These are phyloP conservation scores for Puccinellia tenuiflora DNA, from an alignment of 176 grass and related monocot species.

Conservation along the genomic window DNA sequence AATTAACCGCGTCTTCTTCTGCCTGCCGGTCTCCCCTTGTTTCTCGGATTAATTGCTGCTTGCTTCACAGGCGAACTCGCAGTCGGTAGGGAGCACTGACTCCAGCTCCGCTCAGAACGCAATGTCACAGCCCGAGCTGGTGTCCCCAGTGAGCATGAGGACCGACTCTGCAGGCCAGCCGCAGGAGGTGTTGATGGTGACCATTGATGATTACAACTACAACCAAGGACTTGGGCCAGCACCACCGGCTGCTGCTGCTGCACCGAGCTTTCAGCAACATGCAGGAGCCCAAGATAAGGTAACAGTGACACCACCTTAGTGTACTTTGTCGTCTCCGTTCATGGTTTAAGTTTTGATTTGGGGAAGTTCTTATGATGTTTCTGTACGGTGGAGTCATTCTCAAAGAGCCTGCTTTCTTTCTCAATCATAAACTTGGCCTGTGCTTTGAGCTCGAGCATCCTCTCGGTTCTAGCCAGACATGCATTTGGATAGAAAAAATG, in stretches of 20 bases:
- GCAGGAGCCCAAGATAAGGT: conserved; percentile 44
- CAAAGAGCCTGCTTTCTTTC: not conserved
- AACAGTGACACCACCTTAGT: conserved; percentile 18
- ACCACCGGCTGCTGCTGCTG: conserved; percentile 26
- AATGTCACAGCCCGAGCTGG: conserved; percentile 50
- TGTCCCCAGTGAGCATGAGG: conserved; percentile 48
- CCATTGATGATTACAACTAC: conserved; percentile 59
- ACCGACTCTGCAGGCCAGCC: conserved; percentile 36
- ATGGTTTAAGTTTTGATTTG: not conserved
- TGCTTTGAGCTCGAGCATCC: not conserved
- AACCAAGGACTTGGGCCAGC: conserved; percentile 29
- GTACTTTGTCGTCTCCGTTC: conserved; percentile 16
- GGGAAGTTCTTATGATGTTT: not conserved
- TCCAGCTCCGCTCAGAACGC: conserved; percentile 71
- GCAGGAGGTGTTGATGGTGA: conserved; percentile 60
- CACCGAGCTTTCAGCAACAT: conserved; percentile 43
- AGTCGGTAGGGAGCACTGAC: conserved; percentile 79
- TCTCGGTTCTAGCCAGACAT: conserved; percentile 14
- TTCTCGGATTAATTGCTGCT: conserved; percentile 32
- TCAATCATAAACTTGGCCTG: not conserved
- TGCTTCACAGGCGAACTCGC: conserved; percentile 49
- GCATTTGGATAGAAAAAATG: not conserved
- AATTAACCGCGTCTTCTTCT: conserved; percentile 36
- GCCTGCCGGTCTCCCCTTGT: conserved; percentile 21
- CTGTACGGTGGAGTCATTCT: not conserved